These are phyloP conservation scores for Paramecium pentaurelia DNA, from an alignment of 73 alveolate species.

Conservation along the genomic window DNA sequence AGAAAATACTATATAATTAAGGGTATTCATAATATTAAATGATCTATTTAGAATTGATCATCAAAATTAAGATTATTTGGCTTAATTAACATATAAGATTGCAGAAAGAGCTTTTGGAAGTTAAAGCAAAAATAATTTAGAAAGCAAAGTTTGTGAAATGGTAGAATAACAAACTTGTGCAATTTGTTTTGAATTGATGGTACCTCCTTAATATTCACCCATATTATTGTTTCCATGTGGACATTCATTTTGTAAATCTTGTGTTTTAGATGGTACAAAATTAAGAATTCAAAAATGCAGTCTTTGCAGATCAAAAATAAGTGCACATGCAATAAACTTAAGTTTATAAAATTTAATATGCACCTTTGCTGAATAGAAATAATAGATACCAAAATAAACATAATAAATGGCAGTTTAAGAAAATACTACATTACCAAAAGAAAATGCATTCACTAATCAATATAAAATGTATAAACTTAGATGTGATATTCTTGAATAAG, in stretches of 20 bases:
- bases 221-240: conserved; percentile 85
- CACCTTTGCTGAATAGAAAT: conserved; percentile 46
- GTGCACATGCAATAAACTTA: conserved; percentile 77
- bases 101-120: conserved; percentile 38
- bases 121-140: neutral
- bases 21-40: neutral
- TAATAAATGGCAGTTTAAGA: neutral
- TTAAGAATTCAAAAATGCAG: conserved; percentile 69
- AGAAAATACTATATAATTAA: neutral
- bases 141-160: conserved; percentile 49
- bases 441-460: neutral
- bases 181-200: conserved; percentile 78
- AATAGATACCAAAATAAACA: neutral
- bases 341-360: conserved; percentile 72
- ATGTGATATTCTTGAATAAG: conserved; percentile 8
- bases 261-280: conserved; percentile 65
- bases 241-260: conserved; percentile 76
- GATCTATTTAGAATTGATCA: neutral
- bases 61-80: conserved; percentile 27
- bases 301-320: conserved; percentile 64
- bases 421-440: neutral
- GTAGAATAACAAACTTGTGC: conserved; percentile 74
- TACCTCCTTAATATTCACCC: conserved; percentile 78
- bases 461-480: conserved; percentile 21
- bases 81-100: conserved; percentile 26